Conservation (phyloP, 208 protist species). For the Crithidia thermophila region DNA sequence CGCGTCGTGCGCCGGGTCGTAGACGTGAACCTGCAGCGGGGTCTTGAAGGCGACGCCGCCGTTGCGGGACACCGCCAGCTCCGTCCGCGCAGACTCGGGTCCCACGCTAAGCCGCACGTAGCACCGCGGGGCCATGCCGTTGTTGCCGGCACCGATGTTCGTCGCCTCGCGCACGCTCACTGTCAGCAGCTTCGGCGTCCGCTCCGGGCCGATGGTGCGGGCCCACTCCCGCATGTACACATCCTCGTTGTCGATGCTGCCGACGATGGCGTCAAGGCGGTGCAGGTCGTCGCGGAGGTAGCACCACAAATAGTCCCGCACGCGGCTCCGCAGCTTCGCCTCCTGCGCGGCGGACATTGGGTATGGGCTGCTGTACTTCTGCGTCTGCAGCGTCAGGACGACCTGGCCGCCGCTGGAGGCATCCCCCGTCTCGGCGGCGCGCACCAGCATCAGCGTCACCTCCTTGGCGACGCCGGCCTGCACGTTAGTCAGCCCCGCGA, state of each 20-base stretch:
- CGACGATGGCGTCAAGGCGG: constrained; percentile 69
- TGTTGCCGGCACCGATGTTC: constrained; percentile 21
- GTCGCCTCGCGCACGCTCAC: constrained; percentile 39
- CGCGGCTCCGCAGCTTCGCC: constrained; percentile 50
- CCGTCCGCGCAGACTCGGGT: constrained; percentile 44
- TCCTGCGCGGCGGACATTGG: constrained; percentile 38
- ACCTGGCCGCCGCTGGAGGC: constrained; percentile 60
- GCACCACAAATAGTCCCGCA: constrained; percentile 76
- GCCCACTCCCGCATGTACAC: constrained; percentile 58
- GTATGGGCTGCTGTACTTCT: constrained; percentile 50
- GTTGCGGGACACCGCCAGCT: constrained; percentile 25
- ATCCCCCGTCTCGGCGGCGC: constrained; percentile 69
- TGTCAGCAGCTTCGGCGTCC: constrained; percentile 24
- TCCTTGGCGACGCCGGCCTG: constrained; percentile 51
- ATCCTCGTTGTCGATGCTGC: constrained; percentile 56
- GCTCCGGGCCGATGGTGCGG: constrained; percentile 67
- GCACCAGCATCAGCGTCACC: constrained; percentile 63
- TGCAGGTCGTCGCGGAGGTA: constrained; percentile 84
- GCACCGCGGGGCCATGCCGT: constrained; percentile 17
- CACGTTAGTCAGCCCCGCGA: constrained; percentile 61
- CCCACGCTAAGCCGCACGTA: constrained; percentile 55
- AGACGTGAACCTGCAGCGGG: constrained; percentile 46
- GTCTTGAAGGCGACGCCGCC: constrained; percentile 44
- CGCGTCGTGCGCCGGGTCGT: constrained; percentile 41
- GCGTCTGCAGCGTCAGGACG: constrained; percentile 44